A percentile compares a stretch with the other conserved stretches of the same genome.
phyloP scores from a whole-genome alignment of 23 red algal genomes.

The Gracilaria caudata region DNA sequence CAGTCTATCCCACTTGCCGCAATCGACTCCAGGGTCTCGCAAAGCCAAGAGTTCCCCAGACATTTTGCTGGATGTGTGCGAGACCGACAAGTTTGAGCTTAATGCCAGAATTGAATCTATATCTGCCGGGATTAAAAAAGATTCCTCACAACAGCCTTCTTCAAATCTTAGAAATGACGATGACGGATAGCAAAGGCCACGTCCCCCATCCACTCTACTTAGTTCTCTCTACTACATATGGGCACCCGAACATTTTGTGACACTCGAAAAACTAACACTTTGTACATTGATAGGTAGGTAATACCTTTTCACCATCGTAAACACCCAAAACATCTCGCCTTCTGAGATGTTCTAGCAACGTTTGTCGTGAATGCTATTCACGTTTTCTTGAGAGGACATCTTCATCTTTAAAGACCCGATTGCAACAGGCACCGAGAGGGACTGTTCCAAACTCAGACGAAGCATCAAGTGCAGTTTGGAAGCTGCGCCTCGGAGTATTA shows the following conservation, averaged over 20 bases:
- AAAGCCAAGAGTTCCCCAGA: slow-evolving; percentile 20
- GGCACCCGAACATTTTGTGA: slow-evolving; percentile 16
- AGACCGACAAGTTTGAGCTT: slow-evolving; percentile 13
- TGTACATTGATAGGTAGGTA: not conserved
- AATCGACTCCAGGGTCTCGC: slow-evolving; percentile 1
- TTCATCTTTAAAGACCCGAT: not conserved
- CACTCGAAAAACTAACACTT: slow-evolving; percentile 17
- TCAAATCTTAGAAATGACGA: slow-evolving; percentile 17
- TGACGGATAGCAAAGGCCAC: not conserved
- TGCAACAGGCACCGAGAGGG: too few species aligned
- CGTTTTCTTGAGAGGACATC: not conserved
- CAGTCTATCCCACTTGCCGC: not conserved
- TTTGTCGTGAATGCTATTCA: not conserved
- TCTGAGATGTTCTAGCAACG: not conserved
- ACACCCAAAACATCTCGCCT: not conserved
- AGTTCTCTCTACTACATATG: not conserved
- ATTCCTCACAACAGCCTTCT: not conserved
- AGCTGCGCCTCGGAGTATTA: too few species aligned
- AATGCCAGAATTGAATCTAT: slow-evolving; percentile 16
- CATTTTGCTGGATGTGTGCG: slow-evolving; percentile 7
- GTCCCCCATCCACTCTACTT: not conserved
- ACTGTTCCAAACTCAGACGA: too few species aligned
- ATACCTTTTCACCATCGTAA: not conserved
- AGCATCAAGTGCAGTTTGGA: too few species aligned
- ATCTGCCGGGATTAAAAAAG: not conserved